Evolutionary conservation across 1,284 basidiomycete species (phyloP).

Genomic region (Afroboletus lepidellus): DNA sequence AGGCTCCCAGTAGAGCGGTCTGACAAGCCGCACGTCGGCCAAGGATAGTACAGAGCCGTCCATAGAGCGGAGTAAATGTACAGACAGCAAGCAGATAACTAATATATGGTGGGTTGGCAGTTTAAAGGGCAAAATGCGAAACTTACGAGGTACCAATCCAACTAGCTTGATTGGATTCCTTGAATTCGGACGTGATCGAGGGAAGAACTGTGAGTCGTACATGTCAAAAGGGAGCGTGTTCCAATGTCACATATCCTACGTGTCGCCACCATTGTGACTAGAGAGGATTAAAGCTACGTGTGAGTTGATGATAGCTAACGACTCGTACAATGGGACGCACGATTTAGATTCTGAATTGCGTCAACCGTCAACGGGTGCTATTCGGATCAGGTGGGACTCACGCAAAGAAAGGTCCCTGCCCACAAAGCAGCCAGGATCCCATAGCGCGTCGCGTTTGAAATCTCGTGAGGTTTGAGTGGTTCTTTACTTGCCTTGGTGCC

Average conservation of each 20-base stretch:
- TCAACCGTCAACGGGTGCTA: not conserved
- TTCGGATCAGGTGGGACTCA: conserved; percentile 6
- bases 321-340: conserved; percentile 13
- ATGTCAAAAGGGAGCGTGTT: not conserved
- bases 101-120: not conserved
- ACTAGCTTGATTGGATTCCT: conserved; percentile 13
- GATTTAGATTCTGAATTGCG: conserved; percentile 14
- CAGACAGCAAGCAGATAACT: conserved; percentile 22
- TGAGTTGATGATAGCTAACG: not conserved
- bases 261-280: conserved; percentile 28
- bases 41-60: conserved; percentile 23
- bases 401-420: conserved; percentile 18
- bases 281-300: not conserved
- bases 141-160: conserved; percentile 26
- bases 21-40: conserved; percentile 22
- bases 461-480: not conserved
- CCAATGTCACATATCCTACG: conserved; percentile 3
- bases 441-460: not conserved
- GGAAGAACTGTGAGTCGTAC: conserved; percentile 9
- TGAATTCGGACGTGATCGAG: not conserved
- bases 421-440: not conserved
- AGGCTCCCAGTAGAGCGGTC: conserved; percentile 10
- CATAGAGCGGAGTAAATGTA: conserved; percentile 24
- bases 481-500: not conserved
- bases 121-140: not conserved